phyloP scores from a whole-genome alignment of 176 grass and related monocot species.

The Themeda triandra region DNA sequence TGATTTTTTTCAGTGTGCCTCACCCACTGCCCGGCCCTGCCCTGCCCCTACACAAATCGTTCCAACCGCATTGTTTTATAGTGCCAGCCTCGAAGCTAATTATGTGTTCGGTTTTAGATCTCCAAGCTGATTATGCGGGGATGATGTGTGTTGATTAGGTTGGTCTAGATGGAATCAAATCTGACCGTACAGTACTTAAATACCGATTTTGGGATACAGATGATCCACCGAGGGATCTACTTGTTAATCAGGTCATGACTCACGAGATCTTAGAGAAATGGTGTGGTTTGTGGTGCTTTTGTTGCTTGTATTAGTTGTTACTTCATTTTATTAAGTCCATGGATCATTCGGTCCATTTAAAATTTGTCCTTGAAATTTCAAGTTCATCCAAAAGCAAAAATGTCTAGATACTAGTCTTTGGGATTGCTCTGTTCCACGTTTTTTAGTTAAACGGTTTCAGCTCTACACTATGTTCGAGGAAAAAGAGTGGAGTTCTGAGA shows the following conservation, averaged over 20 bases:
- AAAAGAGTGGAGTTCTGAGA: no score
- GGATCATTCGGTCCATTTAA: no score
- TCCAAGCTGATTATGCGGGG: neutral
- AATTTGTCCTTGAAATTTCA: no score
- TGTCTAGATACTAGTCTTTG: no score
- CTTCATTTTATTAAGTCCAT: no score
- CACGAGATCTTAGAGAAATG: neutral
- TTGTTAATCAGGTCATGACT: slow-evolving; percentile 5
- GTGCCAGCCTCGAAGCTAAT: neutral
- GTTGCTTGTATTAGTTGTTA: neutral
- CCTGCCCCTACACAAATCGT: neutral
- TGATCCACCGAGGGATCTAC: slow-evolving; percentile 9
- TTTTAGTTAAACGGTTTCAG: no score
- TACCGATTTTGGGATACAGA: neutral
- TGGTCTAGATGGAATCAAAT: neutral
- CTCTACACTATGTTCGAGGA: no score
- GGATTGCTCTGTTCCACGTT: no score
- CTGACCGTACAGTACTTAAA: neutral
- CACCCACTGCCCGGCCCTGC: neutral
- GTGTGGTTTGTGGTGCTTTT: neutral
- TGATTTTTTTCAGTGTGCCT: neutral
- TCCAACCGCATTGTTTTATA: neutral
- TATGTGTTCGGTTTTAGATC: neutral
- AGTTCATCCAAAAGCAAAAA: no score
- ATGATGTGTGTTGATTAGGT: slow-evolving; percentile 13